A percentile compares a stretch with the other conserved stretches of the same genome.
These are phyloP conservation scores for Verticillium zaregamsianum DNA, from an alignment of 2,329 filamentous ascomycete genomes.

Conservation along the genomic window DNA sequence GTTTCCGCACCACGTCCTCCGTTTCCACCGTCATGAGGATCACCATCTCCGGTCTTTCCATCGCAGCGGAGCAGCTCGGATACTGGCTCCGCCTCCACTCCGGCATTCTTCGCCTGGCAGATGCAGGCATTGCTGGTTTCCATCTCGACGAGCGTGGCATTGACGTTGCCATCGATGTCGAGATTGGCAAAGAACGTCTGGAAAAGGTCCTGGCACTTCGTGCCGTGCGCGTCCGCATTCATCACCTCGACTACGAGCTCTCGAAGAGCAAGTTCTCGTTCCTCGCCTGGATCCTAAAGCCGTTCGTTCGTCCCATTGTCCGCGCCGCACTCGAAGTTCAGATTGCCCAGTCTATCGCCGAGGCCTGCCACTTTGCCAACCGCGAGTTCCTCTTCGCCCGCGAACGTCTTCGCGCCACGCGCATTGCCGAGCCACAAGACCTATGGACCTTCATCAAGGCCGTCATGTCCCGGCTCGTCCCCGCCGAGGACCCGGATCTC, in stretches of 20 bases:
- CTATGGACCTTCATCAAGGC: conserved; percentile 79
- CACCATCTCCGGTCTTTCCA: conserved; percentile 76
- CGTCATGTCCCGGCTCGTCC: conserved; percentile 69
- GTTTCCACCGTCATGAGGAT: conserved; percentile 71
- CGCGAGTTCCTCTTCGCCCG: conserved; percentile 82
- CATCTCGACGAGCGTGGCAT: conserved; percentile 81
- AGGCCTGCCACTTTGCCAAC: conserved; percentile 69
- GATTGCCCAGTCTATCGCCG: conserved; percentile 66
- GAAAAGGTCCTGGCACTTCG: conserved; percentile 79
- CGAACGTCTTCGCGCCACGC: conserved; percentile 79
- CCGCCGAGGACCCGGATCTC: conserved; percentile 70
- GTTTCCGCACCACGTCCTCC: conserved; percentile 60
- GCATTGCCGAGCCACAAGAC: conserved; percentile 76
- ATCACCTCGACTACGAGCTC: conserved; percentile 79
- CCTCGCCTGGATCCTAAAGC: conserved; percentile 79
- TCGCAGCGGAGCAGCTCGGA: conserved; percentile 81
- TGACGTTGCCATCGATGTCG: conserved; percentile 80
- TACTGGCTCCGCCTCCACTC: conserved; percentile 83
- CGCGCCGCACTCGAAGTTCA: conserved; percentile 76
- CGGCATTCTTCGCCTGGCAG: conserved; percentile 68
- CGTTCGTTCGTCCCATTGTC: conserved; percentile 75
- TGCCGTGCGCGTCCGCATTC: conserved; percentile 73
- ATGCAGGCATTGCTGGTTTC: conserved; percentile 83
- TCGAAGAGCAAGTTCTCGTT: conserved; percentile 72
- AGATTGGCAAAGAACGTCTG: conserved; percentile 71